Percentiles rank a stretch among this genome's conserved stretches.
Evolutionary conservation across 2,329 filamentous ascomycete genomes (phyloP).

Genomic region (Beauveria medogensis): DNA sequence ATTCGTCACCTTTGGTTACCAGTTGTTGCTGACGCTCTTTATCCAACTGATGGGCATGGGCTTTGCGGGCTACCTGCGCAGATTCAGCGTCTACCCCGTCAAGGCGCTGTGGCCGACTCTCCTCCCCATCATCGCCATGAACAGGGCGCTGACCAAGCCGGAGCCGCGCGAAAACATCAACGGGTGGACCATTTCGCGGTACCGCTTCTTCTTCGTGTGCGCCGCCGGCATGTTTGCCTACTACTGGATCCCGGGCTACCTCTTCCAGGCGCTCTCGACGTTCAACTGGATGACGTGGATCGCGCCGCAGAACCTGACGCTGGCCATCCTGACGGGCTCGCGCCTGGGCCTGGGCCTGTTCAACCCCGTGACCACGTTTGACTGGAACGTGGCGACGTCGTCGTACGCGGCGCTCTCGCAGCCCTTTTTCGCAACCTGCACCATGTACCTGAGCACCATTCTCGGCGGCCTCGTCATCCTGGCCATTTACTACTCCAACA

Average conservation of each 20-base stretch:
- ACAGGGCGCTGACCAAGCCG: constrained; percentile 34
- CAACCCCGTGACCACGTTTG: constrained; percentile 30
- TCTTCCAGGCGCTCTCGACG: constrained; percentile 37
- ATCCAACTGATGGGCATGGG: constrained; percentile 49
- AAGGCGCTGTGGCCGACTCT: constrained; percentile 45
- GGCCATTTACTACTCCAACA: constrained; percentile 34
- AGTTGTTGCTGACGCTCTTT: constrained; percentile 37
- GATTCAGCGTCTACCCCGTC: constrained; percentile 44
- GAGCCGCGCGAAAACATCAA: constrained; percentile 23
- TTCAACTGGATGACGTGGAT: constrained; percentile 53
- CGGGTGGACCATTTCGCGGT: constrained; percentile 34
- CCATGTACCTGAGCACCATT: constrained; percentile 26
- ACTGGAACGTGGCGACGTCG: constrained; percentile 32
- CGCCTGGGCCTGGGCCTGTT: constrained; percentile 31
- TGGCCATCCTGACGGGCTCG: constrained; percentile 34
- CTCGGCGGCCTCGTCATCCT: constrained; percentile 31
- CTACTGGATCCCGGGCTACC: constrained; percentile 44
- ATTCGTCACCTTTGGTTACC: constrained; percentile 35
- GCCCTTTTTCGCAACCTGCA: constrained; percentile 33
- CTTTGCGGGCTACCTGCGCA: constrained; percentile 40
- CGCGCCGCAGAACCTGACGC: constrained; percentile 32
- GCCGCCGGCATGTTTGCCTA: constrained; percentile 41
- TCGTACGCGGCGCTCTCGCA: constrained; percentile 29
- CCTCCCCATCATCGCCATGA: constrained; percentile 39
- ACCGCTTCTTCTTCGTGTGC: constrained; percentile 36